Base-by-base conservation (phyloP, 2,329 filamentous ascomycete species). In the Arthrobotrys musiformis region DNA sequence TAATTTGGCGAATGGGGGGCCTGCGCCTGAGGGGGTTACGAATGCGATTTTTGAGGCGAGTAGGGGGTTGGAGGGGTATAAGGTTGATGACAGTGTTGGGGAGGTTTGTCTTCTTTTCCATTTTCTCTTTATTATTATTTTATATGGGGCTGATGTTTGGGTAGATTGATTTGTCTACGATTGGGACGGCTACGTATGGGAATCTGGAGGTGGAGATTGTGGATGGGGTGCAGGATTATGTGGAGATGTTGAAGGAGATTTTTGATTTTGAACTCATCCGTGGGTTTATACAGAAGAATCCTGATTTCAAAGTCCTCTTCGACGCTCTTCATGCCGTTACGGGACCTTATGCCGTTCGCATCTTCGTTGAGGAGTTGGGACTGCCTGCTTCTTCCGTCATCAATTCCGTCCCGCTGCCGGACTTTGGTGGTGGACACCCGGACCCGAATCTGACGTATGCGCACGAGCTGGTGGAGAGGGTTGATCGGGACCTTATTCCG, bases 401-500 rank as follows among this genome's bases (percentile, higher is more conserved):
- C 85, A 97, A 98, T 88, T 97, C 93, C 85, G 86, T 91, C 63
- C 94, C 95, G 54, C 92, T 91, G 82, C 93, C 94, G 68, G 94
- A 99, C 86, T 99, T 99, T 85, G 93, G 93, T 82, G 95, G 95
- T 80, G 94, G 95, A 81, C 95, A 99, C 87, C 95, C 95, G 48
- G 95, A 99, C 83, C 95, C 95, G 80, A 99, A 99, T 87, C 89
- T 99, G 40, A 96, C 95, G 73, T 99, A 99, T 82, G 95, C 95
- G 30, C 93, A 96, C 85, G 94, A 93, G 66, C 89, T 99, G 46
- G 95, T 99, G 76, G 93, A 97, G 82, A 92, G 90, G 78, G 95
- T 99, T 46, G 93, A 99, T 85, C 92, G 92, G 86, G 90, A 93
- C 82, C 89, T 90, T 75, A 93, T 99, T 79, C 95, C 96, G 83